Base-by-base conservation (phyloP, 208 protist genomes). In the Crithidia expoeki region DNA sequence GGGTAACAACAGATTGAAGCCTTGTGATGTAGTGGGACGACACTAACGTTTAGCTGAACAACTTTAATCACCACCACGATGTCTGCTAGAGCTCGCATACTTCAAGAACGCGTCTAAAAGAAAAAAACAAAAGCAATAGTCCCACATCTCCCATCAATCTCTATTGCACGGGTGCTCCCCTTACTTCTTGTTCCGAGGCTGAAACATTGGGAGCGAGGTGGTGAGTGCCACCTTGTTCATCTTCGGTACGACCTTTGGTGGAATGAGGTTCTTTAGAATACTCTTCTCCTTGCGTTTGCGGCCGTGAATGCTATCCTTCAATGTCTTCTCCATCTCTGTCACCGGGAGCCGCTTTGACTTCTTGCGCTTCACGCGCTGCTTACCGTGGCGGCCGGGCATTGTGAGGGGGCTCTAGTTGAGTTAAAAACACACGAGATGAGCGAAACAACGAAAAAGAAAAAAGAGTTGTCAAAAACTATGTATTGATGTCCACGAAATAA, bases 231-330 rank as follows among this genome's bases (percentile, higher is more conserved):
- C 60, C 72, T 88, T 94, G 30, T 89, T 91, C 38, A 76, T 72
- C 59, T 91, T 88, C 3, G 79, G 79, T 28, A 65, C 74, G 12
- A 94, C 57, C 47, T 75, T 77, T 0, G 92, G 92, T 44, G 92
- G 89, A 28, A 97, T 85, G 9, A 93, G 73, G 21, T 83, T 56
- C 66, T 93, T 93, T 10, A 97, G 69, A 42, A 97, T 95, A 25
- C 79, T 79, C 40, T 78, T 79, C 65, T 97, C 92, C 34, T 92
- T 95, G 1, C 90, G 77, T 53, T 85, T 86, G 1, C 92, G 77
- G 1, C 86, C 88, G 67, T 97, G 90, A 68, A 97, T 92, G 74
- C 92, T 97, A 62, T 97, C 88, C 65, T 94, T 88, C 50, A 97
- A 80, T 38, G 88, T 87, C 23, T 79, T 69, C 74, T 97, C 89